Evolutionary conservation across 1,139 yeast genomes (phyloP).

Genomic region (Geotrichum reessii): DNA sequence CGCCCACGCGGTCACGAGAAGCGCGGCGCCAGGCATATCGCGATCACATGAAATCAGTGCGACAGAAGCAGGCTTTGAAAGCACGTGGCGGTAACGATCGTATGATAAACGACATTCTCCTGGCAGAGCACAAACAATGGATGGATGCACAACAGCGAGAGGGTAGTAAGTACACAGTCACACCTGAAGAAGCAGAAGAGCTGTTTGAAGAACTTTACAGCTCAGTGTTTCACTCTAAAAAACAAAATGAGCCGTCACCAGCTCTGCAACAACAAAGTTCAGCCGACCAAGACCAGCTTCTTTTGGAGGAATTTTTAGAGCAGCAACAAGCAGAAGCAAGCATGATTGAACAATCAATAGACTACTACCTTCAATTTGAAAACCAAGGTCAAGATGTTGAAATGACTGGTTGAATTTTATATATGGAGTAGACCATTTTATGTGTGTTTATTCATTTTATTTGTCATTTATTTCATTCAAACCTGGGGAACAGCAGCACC

Average conservation of each 20-base stretch:
- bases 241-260: not conserved
- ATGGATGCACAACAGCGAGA: conserved; percentile 1
- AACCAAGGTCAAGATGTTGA: not conserved
- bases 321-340: not conserved
- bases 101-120: conserved; percentile 1
- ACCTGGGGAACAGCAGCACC: conserved; percentile 64
- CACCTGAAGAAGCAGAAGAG: conserved; percentile 9
- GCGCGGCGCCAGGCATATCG: conserved; percentile 11
- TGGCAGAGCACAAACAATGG: conserved; percentile 12
- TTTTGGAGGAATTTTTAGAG: conserved; percentile 10
- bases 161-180: not conserved
- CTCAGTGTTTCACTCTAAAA: not conserved
- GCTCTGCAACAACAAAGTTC: not conserved
- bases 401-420: not conserved
- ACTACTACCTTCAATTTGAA: not conserved
- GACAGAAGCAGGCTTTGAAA: conserved; percentile 4
- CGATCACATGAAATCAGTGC: conserved; percentile 5
- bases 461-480: conserved; percentile 24
- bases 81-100: conserved; percentile 14
- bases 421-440: not conserved
- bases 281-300: not conserved
- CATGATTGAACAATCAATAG: not conserved
- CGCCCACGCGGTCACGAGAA: conserved; percentile 10
- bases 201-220: not conserved
- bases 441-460: not conserved